Percentiles rank a stretch among this genome's conserved stretches.
These are phyloP conservation scores for Davidsoniella virescens DNA, from an alignment of 2,329 filamentous ascomycete genomes.

Conservation along the genomic window DNA sequence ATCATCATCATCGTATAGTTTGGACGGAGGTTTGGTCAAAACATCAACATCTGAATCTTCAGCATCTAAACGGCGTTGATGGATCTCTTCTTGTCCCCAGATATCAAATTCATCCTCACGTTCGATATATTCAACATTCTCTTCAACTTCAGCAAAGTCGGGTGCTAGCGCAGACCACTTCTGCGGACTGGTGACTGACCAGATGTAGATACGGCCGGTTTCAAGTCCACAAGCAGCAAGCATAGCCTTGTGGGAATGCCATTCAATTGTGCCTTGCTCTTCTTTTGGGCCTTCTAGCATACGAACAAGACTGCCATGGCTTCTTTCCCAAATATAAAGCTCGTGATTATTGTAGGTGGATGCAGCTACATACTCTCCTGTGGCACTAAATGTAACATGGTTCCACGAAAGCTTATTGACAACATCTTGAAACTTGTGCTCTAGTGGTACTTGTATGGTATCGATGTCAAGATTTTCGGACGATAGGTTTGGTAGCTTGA, in stretches of 20 bases:
- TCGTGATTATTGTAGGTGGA: slow-evolving; percentile 98
- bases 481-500: slow-evolving; percentile 67
- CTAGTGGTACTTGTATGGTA: slow-evolving; percentile 74
- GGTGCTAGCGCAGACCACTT: slow-evolving; percentile 94
- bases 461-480: slow-evolving; percentile 58
- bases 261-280: slow-evolving; percentile 91
- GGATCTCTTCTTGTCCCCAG: slow-evolving; percentile 84
- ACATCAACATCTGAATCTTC: slow-evolving; percentile 94
- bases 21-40: slow-evolving; percentile 54
- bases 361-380: slow-evolving; percentile 88
- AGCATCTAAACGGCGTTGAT: slow-evolving; percentile 72
- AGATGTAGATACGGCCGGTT: slow-evolving; percentile 84
- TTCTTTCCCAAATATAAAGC: slow-evolving; percentile 94
- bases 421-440: slow-evolving; percentile 97
- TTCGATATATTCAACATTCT: slow-evolving; percentile 94
- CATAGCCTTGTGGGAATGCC: slow-evolving; percentile 79
- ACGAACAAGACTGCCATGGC: slow-evolving; percentile 82
- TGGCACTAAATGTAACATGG: slow-evolving; percentile 86
- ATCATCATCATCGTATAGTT: slow-evolving; percentile 41
- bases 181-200: slow-evolving; percentile 89
- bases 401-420: slow-evolving; percentile 95
- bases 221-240: slow-evolving; percentile 86
- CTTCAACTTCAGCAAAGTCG: slow-evolving; percentile 93
- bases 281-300: slow-evolving; percentile 95
- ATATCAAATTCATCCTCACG: slow-evolving; percentile 97